Base-by-base conservation (phyloP, 306 rosid genomes). In the Castanopsis chinensis region DNA sequence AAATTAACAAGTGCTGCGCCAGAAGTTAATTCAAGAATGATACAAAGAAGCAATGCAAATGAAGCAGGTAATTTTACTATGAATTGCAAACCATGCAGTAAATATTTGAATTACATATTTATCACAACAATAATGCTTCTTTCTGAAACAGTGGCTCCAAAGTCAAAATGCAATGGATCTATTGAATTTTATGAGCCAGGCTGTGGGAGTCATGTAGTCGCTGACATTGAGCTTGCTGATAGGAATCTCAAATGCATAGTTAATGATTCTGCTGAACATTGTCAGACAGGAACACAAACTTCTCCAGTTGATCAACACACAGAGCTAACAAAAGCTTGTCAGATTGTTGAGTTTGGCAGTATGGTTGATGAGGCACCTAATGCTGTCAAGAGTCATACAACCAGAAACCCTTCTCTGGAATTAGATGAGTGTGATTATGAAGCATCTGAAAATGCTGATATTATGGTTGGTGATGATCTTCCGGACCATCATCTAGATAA, bases 401-500 rank as follows among this genome's bases (percentile, higher is more conserved):
- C 56, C 70, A 78, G 77, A 73, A 45, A 73, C 30, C 43, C 65
- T 73, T 86, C 86, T 74, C 73, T 57, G 55, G 88, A 80, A 25
- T 75, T 83, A 37, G 83, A 82, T 80, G 84, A 82, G 82, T 71
- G 80, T 59, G 80, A 86, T 78, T 23, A 72, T 81, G 71, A 76
- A 73, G 87, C 83, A 55, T 86, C 88, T 57, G 89, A 82, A 67
- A 82, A 79, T 82, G 61, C 58, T 19, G 86, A 87, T 72, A 87
- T 81, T 32, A 78, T 81, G 72, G 85, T 28, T 69, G 92, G 84
- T 35, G 74, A 83, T 81, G 87, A 81, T 82, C 81, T n/a, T 71
- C 83, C 77, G 53, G 97, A 87, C 82, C 85, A 82, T 81, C 85
- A 83, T 81, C 71, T 55, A 53, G 89, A 89, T 61, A 88, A 85